phyloP scores from a whole-genome alignment of 2,329 filamentous ascomycete genomes.

The Diaporthe amygdali region DNA sequence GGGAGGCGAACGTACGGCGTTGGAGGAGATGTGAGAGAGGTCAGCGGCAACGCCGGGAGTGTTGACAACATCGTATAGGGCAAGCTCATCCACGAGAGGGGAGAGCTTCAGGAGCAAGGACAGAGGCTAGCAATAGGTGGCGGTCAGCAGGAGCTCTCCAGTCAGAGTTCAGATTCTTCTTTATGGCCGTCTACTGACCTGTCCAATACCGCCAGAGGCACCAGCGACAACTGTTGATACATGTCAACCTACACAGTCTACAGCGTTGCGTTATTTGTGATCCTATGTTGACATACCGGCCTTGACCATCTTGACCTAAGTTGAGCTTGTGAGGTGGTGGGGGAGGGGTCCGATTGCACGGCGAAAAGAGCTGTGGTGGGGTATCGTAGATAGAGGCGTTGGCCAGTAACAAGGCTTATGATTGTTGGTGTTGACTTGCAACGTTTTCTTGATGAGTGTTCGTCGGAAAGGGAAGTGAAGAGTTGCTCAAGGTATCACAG shows the following conservation, averaged over 20 bases:
- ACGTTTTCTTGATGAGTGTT: background rate
- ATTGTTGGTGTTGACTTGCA: conserved; percentile 17
- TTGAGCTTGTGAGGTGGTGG: conserved; percentile 26
- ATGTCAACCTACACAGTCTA: conserved; percentile 24
- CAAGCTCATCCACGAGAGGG: conserved; percentile 87
- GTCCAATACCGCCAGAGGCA: conserved; percentile 97
- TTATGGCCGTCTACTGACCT: conserved; percentile 62
- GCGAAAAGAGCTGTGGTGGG: conserved; percentile 22
- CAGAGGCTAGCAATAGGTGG: conserved; percentile 71
- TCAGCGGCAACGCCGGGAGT: conserved; percentile 95
- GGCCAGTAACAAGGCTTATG: conserved; percentile 15
- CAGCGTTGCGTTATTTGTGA: conserved; percentile 18
- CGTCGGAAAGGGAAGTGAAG: background rate
- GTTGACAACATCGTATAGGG: conserved; percentile 99
- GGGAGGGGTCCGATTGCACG: conserved; percentile 30
- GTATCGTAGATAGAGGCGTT: conserved; percentile 12
- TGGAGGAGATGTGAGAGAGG: conserved; percentile 94
- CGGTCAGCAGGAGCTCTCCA: conserved; percentile 28
- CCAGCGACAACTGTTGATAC: conserved; percentile 76
- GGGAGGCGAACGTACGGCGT: conserved; percentile 62
- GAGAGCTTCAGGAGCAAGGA: conserved; percentile 94
- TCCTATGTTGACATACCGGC: conserved; percentile 35
- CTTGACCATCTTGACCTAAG: conserved; percentile 42
- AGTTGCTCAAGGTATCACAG: background rate
- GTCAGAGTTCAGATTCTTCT: background rate